Conservation (phyloP, 2,329 filamentous ascomycete species). For the Microascus cirrosus region DNA sequence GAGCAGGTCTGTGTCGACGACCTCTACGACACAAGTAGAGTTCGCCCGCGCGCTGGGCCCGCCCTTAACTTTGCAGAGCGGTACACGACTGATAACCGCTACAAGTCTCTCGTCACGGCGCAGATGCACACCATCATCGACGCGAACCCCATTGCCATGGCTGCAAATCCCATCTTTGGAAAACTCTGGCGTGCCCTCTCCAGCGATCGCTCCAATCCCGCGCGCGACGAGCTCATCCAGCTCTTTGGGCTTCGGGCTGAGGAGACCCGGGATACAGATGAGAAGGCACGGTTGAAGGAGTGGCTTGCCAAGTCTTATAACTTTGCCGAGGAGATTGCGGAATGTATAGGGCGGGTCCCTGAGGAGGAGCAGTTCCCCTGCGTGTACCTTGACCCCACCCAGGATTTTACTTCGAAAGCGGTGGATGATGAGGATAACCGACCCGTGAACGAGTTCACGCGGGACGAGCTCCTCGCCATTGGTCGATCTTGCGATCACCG, state of each 20-base stretch:
- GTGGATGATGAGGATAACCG: conserved; percentile 12
- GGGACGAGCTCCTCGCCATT: conserved; percentile 37
- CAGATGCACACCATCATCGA: conserved; percentile 31
- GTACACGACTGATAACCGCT: conserved; percentile 24
- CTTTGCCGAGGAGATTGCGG: conserved; percentile 28
- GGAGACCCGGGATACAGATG: conserved; percentile 11
- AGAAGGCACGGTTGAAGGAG: conserved; percentile 26
- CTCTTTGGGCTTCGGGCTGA: conserved; percentile 28
- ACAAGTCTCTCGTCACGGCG: conserved; percentile 23
- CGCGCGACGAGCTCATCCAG: conserved; percentile 27
- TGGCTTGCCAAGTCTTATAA: conserved; percentile 43
- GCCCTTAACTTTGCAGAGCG: conserved; percentile 24
- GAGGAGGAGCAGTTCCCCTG: conserved; percentile 29
- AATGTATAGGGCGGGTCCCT: conserved; percentile 22
- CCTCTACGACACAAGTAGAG: conserved; percentile 9
- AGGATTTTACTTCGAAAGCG: conserved; percentile 17
- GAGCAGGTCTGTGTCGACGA: conserved; percentile 8
- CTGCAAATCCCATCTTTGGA: conserved; percentile 38
- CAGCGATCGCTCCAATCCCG: conserved; percentile 28
- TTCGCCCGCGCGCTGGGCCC: conserved; percentile 13
- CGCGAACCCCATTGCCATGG: conserved; percentile 28
- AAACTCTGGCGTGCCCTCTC: conserved; percentile 36
- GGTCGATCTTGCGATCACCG: conserved; percentile 35
- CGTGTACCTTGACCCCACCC: conserved; percentile 36
- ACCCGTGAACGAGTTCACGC: conserved; percentile 23